Percentiles rank a stretch among this genome's conserved stretches.
phyloP scores from a whole-genome alignment of 2,329 filamentous ascomycete species.

The Fusarium udum region DNA sequence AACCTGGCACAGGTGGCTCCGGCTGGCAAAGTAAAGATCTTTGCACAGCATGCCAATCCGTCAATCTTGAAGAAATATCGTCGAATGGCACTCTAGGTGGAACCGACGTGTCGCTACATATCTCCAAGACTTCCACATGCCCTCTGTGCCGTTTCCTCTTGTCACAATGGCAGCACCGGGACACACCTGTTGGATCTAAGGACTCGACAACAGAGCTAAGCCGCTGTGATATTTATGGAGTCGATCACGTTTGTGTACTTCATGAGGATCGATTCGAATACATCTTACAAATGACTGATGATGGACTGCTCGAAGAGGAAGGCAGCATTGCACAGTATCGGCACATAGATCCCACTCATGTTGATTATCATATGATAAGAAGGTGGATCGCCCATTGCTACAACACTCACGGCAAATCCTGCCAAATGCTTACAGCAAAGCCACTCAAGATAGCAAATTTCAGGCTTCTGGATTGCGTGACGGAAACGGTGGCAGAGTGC shows the following conservation, averaged over 20 bases:
- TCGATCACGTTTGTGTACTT: too few relatives aligned
- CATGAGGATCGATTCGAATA: too few relatives aligned
- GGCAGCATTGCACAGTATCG: background rate
- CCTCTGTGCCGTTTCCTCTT: background rate
- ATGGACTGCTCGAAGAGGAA: too few relatives aligned
- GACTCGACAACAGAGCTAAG: too few relatives aligned
- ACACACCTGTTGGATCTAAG: background rate
- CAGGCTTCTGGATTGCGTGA: background rate
- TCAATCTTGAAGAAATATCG: background rate
- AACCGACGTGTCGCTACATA: background rate
- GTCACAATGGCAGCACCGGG: too few relatives aligned
- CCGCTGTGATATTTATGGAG: too few relatives aligned
- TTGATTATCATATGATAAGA: background rate
- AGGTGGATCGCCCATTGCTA: rapidly evolving
- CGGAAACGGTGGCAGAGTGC: rapidly evolving
- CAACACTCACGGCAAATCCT: rapidly evolving
- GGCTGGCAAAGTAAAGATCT: background rate
- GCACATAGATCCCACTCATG: rapidly evolving
- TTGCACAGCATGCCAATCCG: background rate
- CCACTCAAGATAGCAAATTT: rapidly evolving
- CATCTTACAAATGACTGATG: too few relatives aligned
- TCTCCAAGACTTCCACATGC: background rate
- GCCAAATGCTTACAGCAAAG: background rate
- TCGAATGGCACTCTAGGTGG: background rate
- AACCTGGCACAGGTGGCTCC: too few relatives aligned